Percentiles rank a stretch among this genome's conserved stretches.
These are phyloP conservation scores for Saccharomyces pastorianus DNA, from an alignment of 1,139 yeast species.

Conservation along the genomic window DNA sequence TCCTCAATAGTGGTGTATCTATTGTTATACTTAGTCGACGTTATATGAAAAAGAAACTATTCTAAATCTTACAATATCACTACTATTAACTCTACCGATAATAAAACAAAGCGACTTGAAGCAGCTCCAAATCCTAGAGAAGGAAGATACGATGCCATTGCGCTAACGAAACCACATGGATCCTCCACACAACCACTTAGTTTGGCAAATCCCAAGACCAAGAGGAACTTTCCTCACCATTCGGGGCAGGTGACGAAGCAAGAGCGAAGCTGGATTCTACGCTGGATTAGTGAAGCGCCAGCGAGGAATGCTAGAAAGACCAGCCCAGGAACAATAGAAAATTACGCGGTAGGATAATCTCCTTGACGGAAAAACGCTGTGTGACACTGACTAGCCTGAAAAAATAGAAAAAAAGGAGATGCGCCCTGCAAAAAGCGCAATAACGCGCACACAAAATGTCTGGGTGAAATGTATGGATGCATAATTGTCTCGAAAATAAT, in stretches of 20 bases:
- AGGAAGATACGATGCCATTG: neutral
- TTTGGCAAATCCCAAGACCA: neutral
- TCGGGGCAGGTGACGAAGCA: neutral
- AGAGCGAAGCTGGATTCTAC: neutral
- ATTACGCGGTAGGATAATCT: too few species aligned
- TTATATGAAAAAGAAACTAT: neutral
- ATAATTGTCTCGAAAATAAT: neutral
- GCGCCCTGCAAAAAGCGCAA: neutral
- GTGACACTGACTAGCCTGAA: neutral
- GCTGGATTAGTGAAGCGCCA: neutral
- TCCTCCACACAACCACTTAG: neutral
- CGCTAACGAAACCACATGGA: neutral
- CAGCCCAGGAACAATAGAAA: neutral
- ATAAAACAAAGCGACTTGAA: neutral
- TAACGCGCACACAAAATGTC: neutral
- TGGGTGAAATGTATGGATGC: neutral
- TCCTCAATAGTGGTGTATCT: constrained; percentile 15
- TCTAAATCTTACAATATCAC: neutral
- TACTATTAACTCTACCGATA: neutral
- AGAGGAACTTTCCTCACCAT: neutral
- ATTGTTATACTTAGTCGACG: neutral
- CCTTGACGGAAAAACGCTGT: neutral
- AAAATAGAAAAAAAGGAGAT: neutral
- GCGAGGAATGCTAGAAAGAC: neutral
- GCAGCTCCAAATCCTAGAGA: neutral